These are phyloP conservation scores for Edaphochlamys debaryana DNA, from an alignment of 139 green algal species.

Conservation along the genomic window DNA sequence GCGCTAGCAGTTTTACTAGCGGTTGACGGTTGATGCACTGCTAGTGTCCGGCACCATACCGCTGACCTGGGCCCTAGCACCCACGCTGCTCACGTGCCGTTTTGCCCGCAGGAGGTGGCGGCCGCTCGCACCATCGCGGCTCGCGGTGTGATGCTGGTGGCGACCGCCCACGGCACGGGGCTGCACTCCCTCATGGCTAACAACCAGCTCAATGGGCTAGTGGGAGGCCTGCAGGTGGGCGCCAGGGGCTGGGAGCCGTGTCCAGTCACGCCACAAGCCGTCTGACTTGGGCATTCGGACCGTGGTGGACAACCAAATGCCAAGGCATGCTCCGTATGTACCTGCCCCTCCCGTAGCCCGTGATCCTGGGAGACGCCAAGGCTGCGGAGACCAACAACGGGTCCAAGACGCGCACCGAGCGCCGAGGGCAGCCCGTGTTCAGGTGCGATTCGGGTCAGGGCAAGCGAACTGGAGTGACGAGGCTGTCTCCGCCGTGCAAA, in stretches of 20 bases:
- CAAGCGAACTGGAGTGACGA: no score
- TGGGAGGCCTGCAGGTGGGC: slow-evolving; percentile 76
- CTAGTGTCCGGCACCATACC: no score
- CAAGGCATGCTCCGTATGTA: no score
- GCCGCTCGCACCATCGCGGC: slow-evolving; percentile 93
- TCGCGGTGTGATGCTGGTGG: slow-evolving; percentile 91
- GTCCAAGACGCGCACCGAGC: slow-evolving; percentile 35
- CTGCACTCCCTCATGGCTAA: slow-evolving; percentile 67
- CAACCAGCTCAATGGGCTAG: slow-evolving; percentile 83
- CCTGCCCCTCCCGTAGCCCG: slow-evolving; percentile 11
- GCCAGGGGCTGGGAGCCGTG: not conserved
- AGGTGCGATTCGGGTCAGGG: not conserved
- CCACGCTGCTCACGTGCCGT: no score
- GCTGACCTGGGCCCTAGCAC: no score
- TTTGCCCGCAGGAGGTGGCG: slow-evolving; percentile 43
- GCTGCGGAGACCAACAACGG: not conserved
- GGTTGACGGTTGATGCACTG: no score
- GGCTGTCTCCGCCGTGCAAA: no score
- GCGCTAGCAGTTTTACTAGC: no score
- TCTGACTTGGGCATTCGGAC: no score
- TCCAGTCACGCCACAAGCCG: no score
- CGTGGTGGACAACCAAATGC: no score
- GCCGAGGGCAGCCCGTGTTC: slow-evolving; percentile 8
- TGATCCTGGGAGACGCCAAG: slow-evolving; percentile 65
- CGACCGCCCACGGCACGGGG: slow-evolving; percentile 85